phyloP scores from a whole-genome alignment of 177 flowering plant genomes.

The Vitis hybrid region DNA sequence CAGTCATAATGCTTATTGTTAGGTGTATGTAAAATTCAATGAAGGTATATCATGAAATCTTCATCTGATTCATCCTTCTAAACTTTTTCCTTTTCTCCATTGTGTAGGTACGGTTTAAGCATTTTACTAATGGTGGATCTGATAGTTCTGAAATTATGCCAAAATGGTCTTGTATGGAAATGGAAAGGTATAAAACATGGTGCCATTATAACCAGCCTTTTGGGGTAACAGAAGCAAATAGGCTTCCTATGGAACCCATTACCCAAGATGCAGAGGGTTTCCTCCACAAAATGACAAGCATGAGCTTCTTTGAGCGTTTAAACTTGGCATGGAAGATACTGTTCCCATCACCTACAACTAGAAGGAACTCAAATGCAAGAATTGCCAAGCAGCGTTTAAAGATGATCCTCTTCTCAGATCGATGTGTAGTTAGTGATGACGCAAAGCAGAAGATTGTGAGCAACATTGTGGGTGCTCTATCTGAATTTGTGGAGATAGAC shows the following conservation, averaged over 20 bases:
- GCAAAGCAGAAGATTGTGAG: constrained; percentile 85
- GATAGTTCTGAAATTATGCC: constrained; percentile 25
- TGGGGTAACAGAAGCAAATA: constrained; percentile 36
- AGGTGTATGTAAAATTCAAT: too few species aligned
- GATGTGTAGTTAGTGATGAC: constrained; percentile 95
- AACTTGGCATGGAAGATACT: constrained; percentile 93
- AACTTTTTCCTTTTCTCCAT: background rate
- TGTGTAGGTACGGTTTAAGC: constrained; percentile 51
- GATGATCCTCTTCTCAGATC: constrained; percentile 97
- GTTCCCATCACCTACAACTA: constrained; percentile 62
- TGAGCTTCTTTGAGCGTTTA: constrained; percentile 86
- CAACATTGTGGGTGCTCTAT: constrained; percentile 73
- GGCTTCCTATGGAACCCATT: constrained; percentile 36
- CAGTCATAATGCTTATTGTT: too few species aligned
- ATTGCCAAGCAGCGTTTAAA: constrained; percentile 91
- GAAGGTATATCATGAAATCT: background rate
- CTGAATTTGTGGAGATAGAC: constrained; percentile 96
- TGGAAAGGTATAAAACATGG: constrained; percentile 21
- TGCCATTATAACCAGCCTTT: constrained; percentile 32
- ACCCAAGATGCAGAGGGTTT: constrained; percentile 68
- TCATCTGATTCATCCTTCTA: background rate
- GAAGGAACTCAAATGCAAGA: constrained; percentile 72
- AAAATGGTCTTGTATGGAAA: constrained; percentile 32
- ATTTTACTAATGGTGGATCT: constrained; percentile 41
- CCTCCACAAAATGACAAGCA: constrained; percentile 65